Evolutionary conservation across 306 rosid species (phyloP), one percentile per base, ranked within the genome.

Genomic region (Fagus sylvatica): DNA sequence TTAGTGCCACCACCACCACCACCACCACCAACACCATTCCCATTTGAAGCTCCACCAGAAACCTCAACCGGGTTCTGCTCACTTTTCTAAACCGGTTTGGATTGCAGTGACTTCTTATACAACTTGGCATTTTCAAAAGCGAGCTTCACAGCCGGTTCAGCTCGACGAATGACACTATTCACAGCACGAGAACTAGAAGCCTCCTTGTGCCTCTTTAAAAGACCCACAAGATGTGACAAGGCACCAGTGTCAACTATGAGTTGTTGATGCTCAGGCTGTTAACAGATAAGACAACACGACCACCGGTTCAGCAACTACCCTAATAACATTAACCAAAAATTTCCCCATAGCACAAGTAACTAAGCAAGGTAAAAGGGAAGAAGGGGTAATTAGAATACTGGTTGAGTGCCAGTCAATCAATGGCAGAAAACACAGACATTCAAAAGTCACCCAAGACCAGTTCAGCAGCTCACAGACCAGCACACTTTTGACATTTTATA

Each of bases 201-300:
- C 76, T 83, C 81, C 74, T 78, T 88, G 75, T 87, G 91, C 86
- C 99, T 91, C 93, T 95, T 91, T 51, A 95, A 85, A 76, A 95
- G 88, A 80, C 85, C 90, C 70, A 93, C 98, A 7, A 95, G 98
- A 86, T 85, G 91, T 62, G 88, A 80, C 74, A 95, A 81, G 41
- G 97, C 98, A 67, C 98, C 98, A 70, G 76, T 80, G 80, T 95
- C 96, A 78, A 95, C 99, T 70, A 95, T 93, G 73, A 93, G 91
- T 55, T 92, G 99, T 73, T 95, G 99, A 79, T 95, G 98, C 85
- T 95, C 99, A 16, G 98, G 99, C 99, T 95, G 98, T 89, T 83
- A 75, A 81, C 80, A 83, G 75, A 57, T 7, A 53, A 28, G 49
- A 79, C 42, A 71, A n/a, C n/a, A n/a, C n/a, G n/a, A n/a, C n/a